Base-by-base conservation (phyloP, 108 stramenopile species). In the Pseudonitzschia multiseries region DNA sequence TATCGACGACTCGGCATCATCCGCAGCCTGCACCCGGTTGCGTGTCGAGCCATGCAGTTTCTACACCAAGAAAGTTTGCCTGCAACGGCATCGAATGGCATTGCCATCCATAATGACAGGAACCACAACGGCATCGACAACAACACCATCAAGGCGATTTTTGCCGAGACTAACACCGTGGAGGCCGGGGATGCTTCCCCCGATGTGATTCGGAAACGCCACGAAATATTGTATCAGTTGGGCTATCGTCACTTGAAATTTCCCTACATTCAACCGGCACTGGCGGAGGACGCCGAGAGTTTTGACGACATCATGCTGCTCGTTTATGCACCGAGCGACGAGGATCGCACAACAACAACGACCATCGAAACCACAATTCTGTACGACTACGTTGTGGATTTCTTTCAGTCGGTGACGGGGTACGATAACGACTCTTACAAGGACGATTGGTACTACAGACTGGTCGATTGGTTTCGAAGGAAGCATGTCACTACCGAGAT, bases 231-330 rank as follows among this genome's bases (percentile, higher is more conserved):
- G 0, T 75, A 74, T 70, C 69, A 71, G 46, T 68, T 86, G 70
- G 85, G 85, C 32, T 86, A 86, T 75, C 76, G 85, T 24, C 66
- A 78, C 17, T 43, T 86, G 33, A 48, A 74, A 56, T 83, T 83
- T 71, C 85, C 85, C 13, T 86, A 86, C 48, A 76, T 83, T 2
- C 85, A 86, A 64, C 85, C 85, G 22, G 82, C 85, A 26, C 65
- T 86, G 31, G 66, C 41, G n/a, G 60, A 52, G 21, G 60, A 69
- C 31, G 59, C 31, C 22, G 51, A 61, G 26, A 53, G 66, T 48
- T 76, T 76, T 64, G 75, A 76, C 46, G 75, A 76, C 62, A 69
- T 76, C 31, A 48, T 86, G 68, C 57, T 86, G 57, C 64, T 86
- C 48, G 73, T 83, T 2, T 81, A 86, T 71, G 24, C 28, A 12